phyloP scores from a whole-genome alignment of 2,329 filamentous ascomycete species.

The Phaeoacremonium minimum region DNA sequence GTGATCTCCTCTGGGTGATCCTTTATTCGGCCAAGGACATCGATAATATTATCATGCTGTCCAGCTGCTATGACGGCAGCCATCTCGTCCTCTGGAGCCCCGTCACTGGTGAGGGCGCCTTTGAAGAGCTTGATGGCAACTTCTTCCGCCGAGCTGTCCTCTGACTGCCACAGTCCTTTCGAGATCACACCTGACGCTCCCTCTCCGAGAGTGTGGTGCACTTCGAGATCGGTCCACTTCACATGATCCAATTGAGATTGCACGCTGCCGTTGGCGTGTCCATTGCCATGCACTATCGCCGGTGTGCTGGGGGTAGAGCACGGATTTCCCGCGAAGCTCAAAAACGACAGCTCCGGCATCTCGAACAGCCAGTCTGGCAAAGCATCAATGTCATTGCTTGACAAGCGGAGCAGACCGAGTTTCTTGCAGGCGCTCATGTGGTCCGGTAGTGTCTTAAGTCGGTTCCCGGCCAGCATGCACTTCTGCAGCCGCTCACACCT shows the following conservation, averaged over 20 bases:
- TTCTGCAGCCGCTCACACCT: constrained; percentile 37
- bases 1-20: constrained; percentile 29
- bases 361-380: constrained; percentile 38
- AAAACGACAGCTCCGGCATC: constrained; percentile 38
- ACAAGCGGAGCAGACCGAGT: constrained; percentile 37
- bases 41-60: constrained; percentile 38
- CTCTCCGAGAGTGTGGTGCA: constrained; percentile 34
- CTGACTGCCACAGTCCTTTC: constrained; percentile 28
- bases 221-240: constrained; percentile 32
- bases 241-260: constrained; percentile 27
- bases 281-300: constrained; percentile 12
- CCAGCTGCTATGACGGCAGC: constrained; percentile 39
- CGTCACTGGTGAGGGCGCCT: constrained; percentile 40
- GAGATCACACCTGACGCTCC: constrained; percentile 43
- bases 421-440: constrained; percentile 38
- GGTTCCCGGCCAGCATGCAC: constrained; percentile 44
- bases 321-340: constrained; percentile 43
- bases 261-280: constrained; percentile 14
- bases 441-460: constrained; percentile 29
- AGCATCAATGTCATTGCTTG: constrained; percentile 30
- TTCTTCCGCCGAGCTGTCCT: constrained; percentile 19
- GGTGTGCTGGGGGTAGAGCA: constrained; percentile 21
- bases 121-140: constrained; percentile 46
- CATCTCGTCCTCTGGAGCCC: constrained; percentile 44
- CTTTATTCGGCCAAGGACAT: constrained; percentile 36